phyloP scores from a whole-genome alignment of 179 eudicot species.

The Amaranthus tricolor region DNA sequence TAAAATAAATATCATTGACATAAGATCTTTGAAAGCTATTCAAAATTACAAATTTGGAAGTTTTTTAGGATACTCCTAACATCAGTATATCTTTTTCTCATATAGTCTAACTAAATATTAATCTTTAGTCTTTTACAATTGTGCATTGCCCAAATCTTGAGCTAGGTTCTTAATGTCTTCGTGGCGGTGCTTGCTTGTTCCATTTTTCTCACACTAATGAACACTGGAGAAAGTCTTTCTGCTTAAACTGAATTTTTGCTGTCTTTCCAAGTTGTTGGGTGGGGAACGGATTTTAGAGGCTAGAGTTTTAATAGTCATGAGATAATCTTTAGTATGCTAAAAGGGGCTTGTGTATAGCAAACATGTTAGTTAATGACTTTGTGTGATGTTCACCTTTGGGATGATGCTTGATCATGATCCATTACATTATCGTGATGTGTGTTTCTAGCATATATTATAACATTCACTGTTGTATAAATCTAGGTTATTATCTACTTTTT shows the following conservation, averaged over 20 bases:
- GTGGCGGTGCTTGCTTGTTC: too few relatives aligned
- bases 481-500: conserved; percentile 12
- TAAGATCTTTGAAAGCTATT: too few relatives aligned
- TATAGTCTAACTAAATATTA: too few relatives aligned
- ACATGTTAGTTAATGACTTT: background rate
- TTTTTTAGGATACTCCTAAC: too few relatives aligned
- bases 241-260: background rate
- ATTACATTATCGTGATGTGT: background rate
- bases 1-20: too few relatives aligned
- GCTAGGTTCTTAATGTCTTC: too few relatives aligned
- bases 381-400: background rate
- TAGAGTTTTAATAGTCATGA: background rate
- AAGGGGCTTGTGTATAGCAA: background rate
- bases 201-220: too few relatives aligned
- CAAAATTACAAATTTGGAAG: too few relatives aligned
- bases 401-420: background rate
- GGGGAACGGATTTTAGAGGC: conserved; percentile 6
- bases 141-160: too few relatives aligned
- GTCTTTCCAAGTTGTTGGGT: background rate
- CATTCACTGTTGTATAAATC: background rate
- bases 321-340: background rate
- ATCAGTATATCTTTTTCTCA: too few relatives aligned
- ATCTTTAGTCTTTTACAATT: too few relatives aligned
- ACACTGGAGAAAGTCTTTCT: background rate
- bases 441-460: background rate